Evolutionary conservation across 306 rosid species (phyloP).

Genomic region (Sicyos baderoa): DNA sequence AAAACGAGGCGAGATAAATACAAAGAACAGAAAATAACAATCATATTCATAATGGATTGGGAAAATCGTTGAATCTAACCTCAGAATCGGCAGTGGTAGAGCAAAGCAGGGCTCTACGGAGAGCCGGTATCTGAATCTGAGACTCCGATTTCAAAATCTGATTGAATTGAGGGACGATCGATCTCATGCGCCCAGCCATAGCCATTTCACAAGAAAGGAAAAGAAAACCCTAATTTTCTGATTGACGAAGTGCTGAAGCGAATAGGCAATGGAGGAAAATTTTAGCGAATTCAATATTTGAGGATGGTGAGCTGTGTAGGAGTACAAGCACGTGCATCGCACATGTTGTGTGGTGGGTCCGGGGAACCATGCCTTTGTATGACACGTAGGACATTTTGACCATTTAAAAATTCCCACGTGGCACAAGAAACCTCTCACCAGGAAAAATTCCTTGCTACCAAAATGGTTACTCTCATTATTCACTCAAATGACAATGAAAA

Average conservation of each 20-base stretch:
- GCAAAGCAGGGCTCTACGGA: constrained; percentile 14
- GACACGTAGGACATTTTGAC: background rate
- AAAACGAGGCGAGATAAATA: background rate
- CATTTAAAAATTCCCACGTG: background rate
- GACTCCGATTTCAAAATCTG: constrained; percentile 18
- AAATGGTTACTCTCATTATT: no score
- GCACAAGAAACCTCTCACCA: background rate
- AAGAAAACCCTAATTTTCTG: constrained; percentile 2
- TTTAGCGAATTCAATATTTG: background rate
- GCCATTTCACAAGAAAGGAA: constrained; percentile 7
- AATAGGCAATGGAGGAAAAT: background rate
- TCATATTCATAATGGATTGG: background rate
- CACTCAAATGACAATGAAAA: no score
- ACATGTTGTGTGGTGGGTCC: background rate
- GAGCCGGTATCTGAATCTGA: constrained; percentile 1
- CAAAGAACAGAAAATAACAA: background rate
- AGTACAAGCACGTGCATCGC: background rate
- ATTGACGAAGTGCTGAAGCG: constrained; percentile 4
- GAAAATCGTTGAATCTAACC: background rate
- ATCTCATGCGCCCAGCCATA: constrained; percentile 14
- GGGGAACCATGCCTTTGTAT: background rate
- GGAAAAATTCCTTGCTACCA: no score
- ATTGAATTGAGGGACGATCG: constrained; percentile 13
- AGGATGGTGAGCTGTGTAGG: background rate
- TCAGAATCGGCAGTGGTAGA: constrained; percentile 9